These are phyloP conservation scores for Dictyostelium firmibasis DNA, from an alignment of 78 protist species.

Conservation along the genomic window DNA sequence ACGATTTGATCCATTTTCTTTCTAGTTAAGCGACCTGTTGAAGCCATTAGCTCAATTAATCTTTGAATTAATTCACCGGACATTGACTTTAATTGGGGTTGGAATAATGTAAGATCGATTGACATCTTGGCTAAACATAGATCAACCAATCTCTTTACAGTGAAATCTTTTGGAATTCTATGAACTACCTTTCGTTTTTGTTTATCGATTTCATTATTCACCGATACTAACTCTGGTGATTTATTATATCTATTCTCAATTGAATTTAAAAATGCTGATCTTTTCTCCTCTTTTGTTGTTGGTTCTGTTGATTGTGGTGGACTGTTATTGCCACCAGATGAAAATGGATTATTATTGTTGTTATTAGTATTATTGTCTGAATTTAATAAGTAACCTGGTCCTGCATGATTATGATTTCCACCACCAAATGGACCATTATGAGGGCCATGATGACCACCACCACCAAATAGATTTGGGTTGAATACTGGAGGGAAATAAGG, in stretches of 20 bases:
- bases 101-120: not conserved
- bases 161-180: slow-evolving; percentile 3
- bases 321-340: not conserved
- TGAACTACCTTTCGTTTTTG: not conserved
- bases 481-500: not conserved
- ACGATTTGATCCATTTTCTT: slow-evolving; percentile 30
- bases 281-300: not conserved
- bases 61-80: slow-evolving; percentile 11
- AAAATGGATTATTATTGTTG: not conserved
- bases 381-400: not conserved
- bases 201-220: not conserved
- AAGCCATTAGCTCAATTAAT: slow-evolving; percentile 20
- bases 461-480: not conserved
- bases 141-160: slow-evolving; percentile 26
- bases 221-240: not conserved
- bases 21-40: not conserved
- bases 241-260: slow-evolving; percentile 1
- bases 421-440: not conserved
- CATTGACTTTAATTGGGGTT: slow-evolving; percentile 3
- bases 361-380: not conserved
- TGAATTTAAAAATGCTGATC: slow-evolving; percentile 10
- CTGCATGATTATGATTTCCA: not conserved
- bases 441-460: not conserved
- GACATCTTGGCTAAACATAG: slow-evolving; percentile 21
- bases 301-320: not conserved